Conservation (phyloP, 2,329 filamentous ascomycete genomes). For the Fusarium vanettenii region DNA sequence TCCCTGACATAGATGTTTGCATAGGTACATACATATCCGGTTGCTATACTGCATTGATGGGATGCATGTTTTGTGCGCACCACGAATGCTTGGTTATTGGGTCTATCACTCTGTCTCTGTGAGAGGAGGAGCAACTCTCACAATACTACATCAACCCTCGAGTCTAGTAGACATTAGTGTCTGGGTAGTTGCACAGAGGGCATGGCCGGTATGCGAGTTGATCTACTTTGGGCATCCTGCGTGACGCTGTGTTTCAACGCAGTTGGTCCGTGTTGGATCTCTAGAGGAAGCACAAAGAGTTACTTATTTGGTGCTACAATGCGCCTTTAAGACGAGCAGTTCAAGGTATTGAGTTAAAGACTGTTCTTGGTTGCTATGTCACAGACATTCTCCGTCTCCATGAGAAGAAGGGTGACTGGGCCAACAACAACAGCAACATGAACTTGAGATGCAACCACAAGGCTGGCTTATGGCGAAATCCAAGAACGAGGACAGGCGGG, state of each 20-base stretch:
- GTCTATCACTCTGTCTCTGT: not conserved
- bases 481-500: too few relatives aligned
- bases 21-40: not conserved
- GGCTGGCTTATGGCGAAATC: not conserved
- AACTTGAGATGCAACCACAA: not conserved
- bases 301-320: not conserved
- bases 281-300: not conserved
- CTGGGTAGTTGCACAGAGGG: not conserved
- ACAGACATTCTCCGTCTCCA: not conserved
- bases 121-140: not conserved
- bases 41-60: not conserved
- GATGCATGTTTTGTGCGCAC: not conserved
- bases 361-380: not conserved
- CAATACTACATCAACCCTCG: not conserved
- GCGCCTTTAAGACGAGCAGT: not conserved
- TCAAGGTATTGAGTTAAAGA: not conserved
- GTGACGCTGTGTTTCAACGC: not conserved
- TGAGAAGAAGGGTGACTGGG: not conserved
- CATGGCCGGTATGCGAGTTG: not conserved
- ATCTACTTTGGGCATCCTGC: not conserved
- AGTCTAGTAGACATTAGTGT: not conserved
- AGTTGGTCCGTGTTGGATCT: not conserved
- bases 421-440: too few relatives aligned
- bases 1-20: not conserved
- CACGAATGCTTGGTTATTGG: not conserved